phyloP scores from a whole-genome alignment of 2,329 filamentous ascomycete genomes.

The Aspergillus cejpii region DNA sequence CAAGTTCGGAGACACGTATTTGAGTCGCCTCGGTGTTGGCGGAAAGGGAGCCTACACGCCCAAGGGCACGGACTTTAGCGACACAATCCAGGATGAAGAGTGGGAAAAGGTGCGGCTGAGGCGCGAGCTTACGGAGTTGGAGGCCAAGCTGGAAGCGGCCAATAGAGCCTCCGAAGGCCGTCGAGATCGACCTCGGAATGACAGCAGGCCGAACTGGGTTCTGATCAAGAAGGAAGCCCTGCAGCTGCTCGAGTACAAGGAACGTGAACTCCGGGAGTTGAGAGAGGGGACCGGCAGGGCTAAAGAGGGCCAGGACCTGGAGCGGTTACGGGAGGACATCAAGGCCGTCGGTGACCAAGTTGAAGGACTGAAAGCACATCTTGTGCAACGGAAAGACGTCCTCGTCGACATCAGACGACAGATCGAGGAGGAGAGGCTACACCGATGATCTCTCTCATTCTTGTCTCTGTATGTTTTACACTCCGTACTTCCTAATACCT shows the following conservation, averaged over 20 bases:
- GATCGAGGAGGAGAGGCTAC: slow-evolving; percentile 76
- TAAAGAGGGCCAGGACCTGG: slow-evolving; percentile 64
- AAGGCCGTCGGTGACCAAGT: slow-evolving; percentile 89
- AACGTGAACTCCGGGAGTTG: slow-evolving; percentile 66
- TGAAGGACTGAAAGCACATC: slow-evolving; percentile 77
- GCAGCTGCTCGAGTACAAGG: slow-evolving; percentile 90
- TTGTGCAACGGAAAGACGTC: slow-evolving; percentile 66
- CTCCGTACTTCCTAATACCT: slow-evolving; percentile 9
- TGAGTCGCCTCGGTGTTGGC: slow-evolving; percentile 74
- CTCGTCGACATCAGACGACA: slow-evolving; percentile 71
- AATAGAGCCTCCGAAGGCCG: slow-evolving; percentile 65
- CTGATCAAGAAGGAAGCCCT: slow-evolving; percentile 91
- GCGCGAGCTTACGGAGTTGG: slow-evolving; percentile 83
- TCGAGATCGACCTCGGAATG: slow-evolving; percentile 48
- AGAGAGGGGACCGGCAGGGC: slow-evolving; percentile 51
- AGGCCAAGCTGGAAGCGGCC: slow-evolving; percentile 77
- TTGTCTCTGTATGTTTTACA: slow-evolving; percentile 2
- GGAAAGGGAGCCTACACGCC: slow-evolving; percentile 72
- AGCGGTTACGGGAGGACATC: slow-evolving; percentile 77
- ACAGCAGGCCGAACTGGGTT: slow-evolving; percentile 74
- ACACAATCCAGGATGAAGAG: slow-evolving; percentile 76
- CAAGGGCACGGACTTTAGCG: slow-evolving; percentile 82
- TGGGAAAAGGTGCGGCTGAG: slow-evolving; percentile 96
- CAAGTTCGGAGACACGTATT: slow-evolving; percentile 95
- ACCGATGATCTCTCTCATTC: slow-evolving; percentile 28